Evolutionary conservation across 352 stramenopile genomes (phyloP).

Genomic region (Pythium periplocum): DNA sequence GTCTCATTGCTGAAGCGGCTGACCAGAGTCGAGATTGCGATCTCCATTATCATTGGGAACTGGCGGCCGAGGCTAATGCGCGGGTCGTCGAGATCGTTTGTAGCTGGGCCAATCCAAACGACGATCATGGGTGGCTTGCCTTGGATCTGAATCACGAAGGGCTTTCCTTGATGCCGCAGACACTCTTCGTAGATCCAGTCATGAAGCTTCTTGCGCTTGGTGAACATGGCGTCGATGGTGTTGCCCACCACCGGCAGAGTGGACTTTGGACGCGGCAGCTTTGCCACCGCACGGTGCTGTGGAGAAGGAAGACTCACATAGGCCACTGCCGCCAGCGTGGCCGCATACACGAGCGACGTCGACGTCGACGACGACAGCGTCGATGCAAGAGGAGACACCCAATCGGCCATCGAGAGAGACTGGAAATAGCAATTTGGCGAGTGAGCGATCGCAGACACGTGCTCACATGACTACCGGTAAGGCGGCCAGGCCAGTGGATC

Average conservation of each 20-base stretch:
- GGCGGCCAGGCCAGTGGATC: constrained; percentile 1
- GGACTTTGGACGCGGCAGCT: constrained; percentile 24
- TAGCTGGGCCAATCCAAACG: constrained; percentile 25
- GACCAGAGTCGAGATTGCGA: constrained; percentile 35
- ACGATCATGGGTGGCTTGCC: constrained; percentile 35
- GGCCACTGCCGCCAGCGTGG: background rate
- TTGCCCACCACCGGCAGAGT: constrained; percentile 45
- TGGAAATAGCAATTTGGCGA: constrained; percentile 1
- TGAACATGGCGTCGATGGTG: constrained; percentile 44
- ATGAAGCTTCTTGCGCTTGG: constrained; percentile 36
- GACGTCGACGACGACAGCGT: background rate
- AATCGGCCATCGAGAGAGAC: background rate
- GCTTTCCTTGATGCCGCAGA: constrained; percentile 27
- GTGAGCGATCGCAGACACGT: constrained; percentile 4
- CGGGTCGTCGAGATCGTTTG: constrained; percentile 57
- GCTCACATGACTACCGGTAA: background rate
- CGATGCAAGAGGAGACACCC: too few relatives aligned
- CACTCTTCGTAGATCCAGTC: constrained; percentile 58
- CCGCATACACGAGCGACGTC: background rate
- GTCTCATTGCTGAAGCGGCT: constrained; percentile 33
- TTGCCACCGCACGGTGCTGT: constrained; percentile 14
- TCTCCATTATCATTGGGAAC: constrained; percentile 55
- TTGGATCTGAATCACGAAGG: constrained; percentile 36
- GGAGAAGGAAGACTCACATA: background rate
- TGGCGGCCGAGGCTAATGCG: constrained; percentile 56